Percentiles rank a stretch among this genome's conserved stretches.
phyloP scores from a whole-genome alignment of 1,284 basidiomycete genomes.

The Tranzscheliella williamsii region DNA sequence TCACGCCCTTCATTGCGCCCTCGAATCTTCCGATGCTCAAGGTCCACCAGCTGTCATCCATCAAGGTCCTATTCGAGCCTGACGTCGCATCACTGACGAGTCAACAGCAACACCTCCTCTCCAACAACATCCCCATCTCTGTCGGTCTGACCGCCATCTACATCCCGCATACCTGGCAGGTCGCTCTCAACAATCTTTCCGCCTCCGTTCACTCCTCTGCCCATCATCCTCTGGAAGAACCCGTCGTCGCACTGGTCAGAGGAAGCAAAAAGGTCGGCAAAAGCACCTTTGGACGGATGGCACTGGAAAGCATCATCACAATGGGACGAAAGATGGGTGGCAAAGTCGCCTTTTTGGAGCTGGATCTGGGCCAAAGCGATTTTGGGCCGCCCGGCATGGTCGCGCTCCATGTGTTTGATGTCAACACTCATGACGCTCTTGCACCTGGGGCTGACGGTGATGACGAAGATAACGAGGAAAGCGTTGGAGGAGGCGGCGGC shows the following conservation, averaged over 20 bases:
- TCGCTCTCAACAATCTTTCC: constrained; percentile 6
- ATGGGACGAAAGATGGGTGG: constrained; percentile 63
- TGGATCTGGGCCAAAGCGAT: constrained; percentile 90
- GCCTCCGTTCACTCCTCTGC: constrained; percentile 11
- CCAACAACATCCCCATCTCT: constrained; percentile 4
- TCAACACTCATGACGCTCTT: too few species aligned
- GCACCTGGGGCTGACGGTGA: not conserved
- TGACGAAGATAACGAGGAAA: too few species aligned
- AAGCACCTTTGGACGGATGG: constrained; percentile 77
- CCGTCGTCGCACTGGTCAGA: constrained; percentile 68
- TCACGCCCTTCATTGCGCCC: constrained; percentile 14
- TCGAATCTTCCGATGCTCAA: constrained; percentile 16
- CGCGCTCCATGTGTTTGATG: constrained; percentile 71
- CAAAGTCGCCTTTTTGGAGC: constrained; percentile 84
- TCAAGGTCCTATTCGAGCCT: constrained; percentile 25
- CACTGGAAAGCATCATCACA: constrained; percentile 73
- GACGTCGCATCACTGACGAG: constrained; percentile 1
- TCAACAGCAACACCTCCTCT: constrained; percentile 3
- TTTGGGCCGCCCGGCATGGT: constrained; percentile 86
- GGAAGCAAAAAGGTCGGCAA: constrained; percentile 88
- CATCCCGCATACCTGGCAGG: constrained; percentile 29
- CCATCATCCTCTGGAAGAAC: constrained; percentile 20
- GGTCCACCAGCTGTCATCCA: constrained; percentile 11
- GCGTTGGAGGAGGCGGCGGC: too few species aligned
- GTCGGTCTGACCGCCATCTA: constrained; percentile 29